Percentiles rank a stretch among this genome's conserved stretches.
Evolutionary conservation across 352 stramenopile species (phyloP).

Genomic region (Peronosclerospora sorghi): DNA sequence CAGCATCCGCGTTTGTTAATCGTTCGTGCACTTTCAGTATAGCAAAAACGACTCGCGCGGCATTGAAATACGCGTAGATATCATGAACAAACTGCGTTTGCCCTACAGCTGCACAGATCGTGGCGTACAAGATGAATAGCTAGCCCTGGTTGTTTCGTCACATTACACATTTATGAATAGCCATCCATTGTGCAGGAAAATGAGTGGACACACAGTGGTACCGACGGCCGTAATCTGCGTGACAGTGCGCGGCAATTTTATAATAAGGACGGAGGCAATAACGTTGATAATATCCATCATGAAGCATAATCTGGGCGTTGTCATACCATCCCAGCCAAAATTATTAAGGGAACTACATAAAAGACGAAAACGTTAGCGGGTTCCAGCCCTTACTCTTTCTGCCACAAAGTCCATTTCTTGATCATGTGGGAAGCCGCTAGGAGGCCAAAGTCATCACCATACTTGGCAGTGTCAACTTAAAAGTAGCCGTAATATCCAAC

Average conservation of each 20-base stretch:
- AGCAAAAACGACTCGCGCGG: slow-evolving; percentile 58
- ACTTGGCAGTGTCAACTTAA: slow-evolving; percentile 88
- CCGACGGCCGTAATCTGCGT: slow-evolving; percentile 80
- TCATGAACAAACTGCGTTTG: slow-evolving; percentile 63
- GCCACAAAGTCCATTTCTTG: slow-evolving; percentile 82
- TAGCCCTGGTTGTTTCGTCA: slow-evolving; percentile 35
- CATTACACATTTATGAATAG: no score
- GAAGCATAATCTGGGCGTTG: slow-evolving; percentile 68
- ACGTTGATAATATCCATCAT: slow-evolving; percentile 86
- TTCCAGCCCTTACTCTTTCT: slow-evolving; percentile 43
- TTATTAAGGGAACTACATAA: slow-evolving; percentile 77
- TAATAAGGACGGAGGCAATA: slow-evolving; percentile 64
- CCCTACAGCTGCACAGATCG: slow-evolving; percentile 56
- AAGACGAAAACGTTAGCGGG: no score
- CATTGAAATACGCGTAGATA: slow-evolving; percentile 71
- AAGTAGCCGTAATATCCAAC: slow-evolving; percentile 72
- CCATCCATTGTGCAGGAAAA: slow-evolving; percentile 83
- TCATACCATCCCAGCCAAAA: slow-evolving; percentile 89
- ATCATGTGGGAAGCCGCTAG: slow-evolving; percentile 81
- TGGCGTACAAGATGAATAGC: slow-evolving; percentile 66
- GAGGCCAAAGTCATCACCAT: slow-evolving; percentile 66
- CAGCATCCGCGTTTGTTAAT: slow-evolving; percentile 45
- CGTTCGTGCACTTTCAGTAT: slow-evolving; percentile 62
- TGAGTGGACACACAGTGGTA: slow-evolving; percentile 68
- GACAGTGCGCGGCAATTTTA: slow-evolving; percentile 81